Evolutionary conservation across 2,329 filamentous ascomycete genomes (phyloP).

Genomic region (Trichoderma harzianum): DNA sequence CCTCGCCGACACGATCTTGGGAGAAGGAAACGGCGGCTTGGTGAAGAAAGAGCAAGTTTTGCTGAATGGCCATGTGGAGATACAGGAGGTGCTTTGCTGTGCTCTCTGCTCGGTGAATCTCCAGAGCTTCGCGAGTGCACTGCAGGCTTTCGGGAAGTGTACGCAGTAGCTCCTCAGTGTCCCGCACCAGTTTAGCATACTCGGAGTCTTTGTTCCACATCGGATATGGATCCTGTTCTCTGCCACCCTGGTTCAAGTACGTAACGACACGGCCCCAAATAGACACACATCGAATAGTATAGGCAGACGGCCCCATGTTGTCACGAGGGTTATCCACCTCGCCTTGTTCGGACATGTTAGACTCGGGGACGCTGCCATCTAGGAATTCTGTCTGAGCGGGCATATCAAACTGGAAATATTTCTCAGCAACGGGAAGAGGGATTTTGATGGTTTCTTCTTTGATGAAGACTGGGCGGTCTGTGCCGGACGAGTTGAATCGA

Average conservation of each 20-base stretch:
- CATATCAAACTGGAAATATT: slow-evolving; percentile 86
- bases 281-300: slow-evolving; percentile 79
- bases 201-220: slow-evolving; percentile 82
- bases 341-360: slow-evolving; percentile 59
- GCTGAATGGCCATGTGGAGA: slow-evolving; percentile 83
- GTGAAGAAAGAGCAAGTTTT: slow-evolving; percentile 86
- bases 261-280: slow-evolving; percentile 88
- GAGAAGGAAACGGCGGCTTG: slow-evolving; percentile 77
- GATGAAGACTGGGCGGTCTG: slow-evolving; percentile 86
- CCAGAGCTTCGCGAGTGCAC: slow-evolving; percentile 78
- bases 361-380: slow-evolving; percentile 64
- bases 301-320: slow-evolving; percentile 93
- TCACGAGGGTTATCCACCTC: slow-evolving; percentile 64
- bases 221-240: slow-evolving; percentile 69
- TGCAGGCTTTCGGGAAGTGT: slow-evolving; percentile 67
- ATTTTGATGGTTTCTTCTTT: slow-evolving; percentile 86
- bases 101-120: slow-evolving; percentile 77
- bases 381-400: slow-evolving; percentile 82
- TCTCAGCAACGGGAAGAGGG: slow-evolving; percentile 86
- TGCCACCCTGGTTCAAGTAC: slow-evolving; percentile 87
- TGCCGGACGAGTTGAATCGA: slow-evolving; percentile 92
- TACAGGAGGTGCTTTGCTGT: slow-evolving; percentile 91
- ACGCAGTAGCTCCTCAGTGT: slow-evolving; percentile 67
- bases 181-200: slow-evolving; percentile 66
- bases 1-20: slow-evolving; percentile 59